These are phyloP conservation scores for Staphylotrichum tortipilum DNA, from an alignment of 495 filamentous ascomycete species.

Conservation along the genomic window DNA sequence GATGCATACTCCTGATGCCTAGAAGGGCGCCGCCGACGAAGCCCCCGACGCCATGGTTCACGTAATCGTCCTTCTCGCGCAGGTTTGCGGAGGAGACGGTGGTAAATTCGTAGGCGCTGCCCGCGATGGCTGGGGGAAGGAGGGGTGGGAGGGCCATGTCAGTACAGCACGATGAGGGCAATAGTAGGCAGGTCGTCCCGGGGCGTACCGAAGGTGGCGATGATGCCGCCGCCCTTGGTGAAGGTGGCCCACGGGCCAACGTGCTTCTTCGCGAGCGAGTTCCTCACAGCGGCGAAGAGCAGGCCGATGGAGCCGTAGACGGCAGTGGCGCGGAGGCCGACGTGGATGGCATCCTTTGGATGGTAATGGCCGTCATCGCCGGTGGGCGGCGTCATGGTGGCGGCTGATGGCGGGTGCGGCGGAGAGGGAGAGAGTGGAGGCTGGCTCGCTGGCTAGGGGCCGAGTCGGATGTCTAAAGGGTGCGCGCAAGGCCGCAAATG, in stretches of 20 bases:
- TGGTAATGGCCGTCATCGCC: constrained; percentile 51
- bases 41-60: constrained; percentile 32
- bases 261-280: constrained; percentile 71
- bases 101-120: constrained; percentile 70
- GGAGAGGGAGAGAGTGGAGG: constrained; percentile 1
- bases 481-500: too few relatives aligned
- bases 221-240: constrained; percentile 43
- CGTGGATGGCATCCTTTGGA: constrained; percentile 67
- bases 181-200: not conserved
- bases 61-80: constrained; percentile 36
- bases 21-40: constrained; percentile 33
- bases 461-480: too few relatives aligned
- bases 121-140: constrained; percentile 57
- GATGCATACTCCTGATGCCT: constrained; percentile 29
- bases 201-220: constrained; percentile 33
- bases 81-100: constrained; percentile 36
- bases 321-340: constrained; percentile 53
- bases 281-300: constrained; percentile 69
- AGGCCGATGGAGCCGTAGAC: constrained; percentile 61
- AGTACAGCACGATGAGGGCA: constrained; percentile 13
- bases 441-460: not conserved
- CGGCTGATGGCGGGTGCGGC: constrained; percentile 33
- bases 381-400: constrained; percentile 36
- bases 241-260: constrained; percentile 69
- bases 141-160: not conserved